Evolutionary conservation across 345 rosid species (phyloP).

Genomic region (Bruguiera sexangula): DNA sequence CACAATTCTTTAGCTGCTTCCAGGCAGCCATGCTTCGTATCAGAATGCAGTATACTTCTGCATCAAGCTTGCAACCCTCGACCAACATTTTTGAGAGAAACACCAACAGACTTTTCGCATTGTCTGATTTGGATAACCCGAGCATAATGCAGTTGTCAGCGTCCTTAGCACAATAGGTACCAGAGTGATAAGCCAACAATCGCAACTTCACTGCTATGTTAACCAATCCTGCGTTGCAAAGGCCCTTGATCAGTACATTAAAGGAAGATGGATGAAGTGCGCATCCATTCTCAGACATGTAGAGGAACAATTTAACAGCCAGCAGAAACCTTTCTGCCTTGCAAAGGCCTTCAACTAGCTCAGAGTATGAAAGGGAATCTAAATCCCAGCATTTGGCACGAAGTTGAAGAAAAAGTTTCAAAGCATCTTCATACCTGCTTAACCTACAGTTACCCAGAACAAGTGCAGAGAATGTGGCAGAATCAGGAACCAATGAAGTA

Average conservation of each 20-base stretch:
- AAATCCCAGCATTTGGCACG: constrained; percentile 30
- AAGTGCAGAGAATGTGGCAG: constrained; percentile 43
- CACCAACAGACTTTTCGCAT: constrained; percentile 18
- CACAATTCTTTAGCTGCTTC: constrained; percentile 29
- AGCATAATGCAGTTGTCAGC: constrained; percentile 34
- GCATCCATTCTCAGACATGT: constrained; percentile 41
- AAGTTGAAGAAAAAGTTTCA: constrained; percentile 28
- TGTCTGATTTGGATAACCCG: constrained; percentile 29
- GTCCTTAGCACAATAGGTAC: constrained; percentile 26
- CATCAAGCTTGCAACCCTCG: constrained; percentile 31
- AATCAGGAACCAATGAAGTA: constrained; percentile 34
- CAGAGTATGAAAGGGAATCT: constrained; percentile 41
- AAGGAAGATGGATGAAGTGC: constrained; percentile 35
- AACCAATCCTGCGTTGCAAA: constrained; percentile 36
- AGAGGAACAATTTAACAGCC: constrained; percentile 38
- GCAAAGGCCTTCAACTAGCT: constrained; percentile 48
- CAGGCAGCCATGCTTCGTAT: constrained; percentile 31
- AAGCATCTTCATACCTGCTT: constrained; percentile 31
- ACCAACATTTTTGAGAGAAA: constrained; percentile 42
- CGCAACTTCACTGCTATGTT: constrained; percentile 38
- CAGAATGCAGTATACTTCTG: constrained; percentile 42
- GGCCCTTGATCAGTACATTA: constrained; percentile 26
- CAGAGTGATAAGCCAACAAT: constrained; percentile 30
- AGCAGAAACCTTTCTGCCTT: constrained; percentile 26
- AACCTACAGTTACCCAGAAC: constrained; percentile 41